Percentiles rank a stretch among this genome's conserved stretches.
phyloP scores from a whole-genome alignment of 768 basidiomycete genomes.

The Tephrocybe sp. region DNA sequence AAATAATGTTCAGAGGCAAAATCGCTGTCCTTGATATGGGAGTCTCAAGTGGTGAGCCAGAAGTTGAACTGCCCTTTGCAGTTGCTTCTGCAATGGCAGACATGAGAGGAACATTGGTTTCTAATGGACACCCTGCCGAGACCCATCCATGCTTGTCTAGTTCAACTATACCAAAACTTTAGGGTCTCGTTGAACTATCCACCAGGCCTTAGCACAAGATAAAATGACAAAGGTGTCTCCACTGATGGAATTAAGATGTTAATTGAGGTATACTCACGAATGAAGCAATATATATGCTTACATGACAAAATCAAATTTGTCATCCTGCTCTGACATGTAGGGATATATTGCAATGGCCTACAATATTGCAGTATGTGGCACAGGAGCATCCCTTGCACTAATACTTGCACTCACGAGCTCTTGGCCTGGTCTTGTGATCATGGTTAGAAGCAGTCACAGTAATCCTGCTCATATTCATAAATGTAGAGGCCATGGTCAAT shows the following conservation, averaged over 20 bases:
- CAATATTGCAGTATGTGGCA: constrained; percentile 61
- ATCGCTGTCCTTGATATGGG: constrained; percentile 73
- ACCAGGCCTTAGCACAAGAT: constrained; percentile 97
- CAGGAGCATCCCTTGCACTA: constrained; percentile 41
- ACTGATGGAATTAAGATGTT: constrained; percentile 39
- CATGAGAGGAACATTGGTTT: constrained; percentile 89
- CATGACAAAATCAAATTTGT: constrained; percentile 98
- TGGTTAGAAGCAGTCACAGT: constrained; percentile 27
- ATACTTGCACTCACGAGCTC: constrained; percentile 18
- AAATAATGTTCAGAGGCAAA: constrained; percentile 86
- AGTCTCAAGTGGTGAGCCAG: constrained; percentile 37
- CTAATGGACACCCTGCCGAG: constrained; percentile 93
- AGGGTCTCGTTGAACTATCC: constrained; percentile 96
- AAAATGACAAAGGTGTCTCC: constrained; percentile 94
- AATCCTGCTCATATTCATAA: constrained; percentile 25
- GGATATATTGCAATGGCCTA: constrained; percentile 99
- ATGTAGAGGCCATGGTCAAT: constrained; percentile 16
- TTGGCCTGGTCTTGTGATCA: constrained; percentile 27
- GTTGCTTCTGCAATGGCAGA: constrained; percentile 84
- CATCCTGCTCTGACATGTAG: constrained; percentile 97
- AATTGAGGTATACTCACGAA: constrained; percentile 7
- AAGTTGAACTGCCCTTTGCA: constrained; percentile 44
- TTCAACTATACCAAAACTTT: constrained; percentile 80
- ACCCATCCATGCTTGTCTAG: constrained; percentile 96
- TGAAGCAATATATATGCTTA: constrained; percentile 37